phyloP scores from a whole-genome alignment of 371 early-diverging fungal genomes.

The Haplosporangium sp. region DNA sequence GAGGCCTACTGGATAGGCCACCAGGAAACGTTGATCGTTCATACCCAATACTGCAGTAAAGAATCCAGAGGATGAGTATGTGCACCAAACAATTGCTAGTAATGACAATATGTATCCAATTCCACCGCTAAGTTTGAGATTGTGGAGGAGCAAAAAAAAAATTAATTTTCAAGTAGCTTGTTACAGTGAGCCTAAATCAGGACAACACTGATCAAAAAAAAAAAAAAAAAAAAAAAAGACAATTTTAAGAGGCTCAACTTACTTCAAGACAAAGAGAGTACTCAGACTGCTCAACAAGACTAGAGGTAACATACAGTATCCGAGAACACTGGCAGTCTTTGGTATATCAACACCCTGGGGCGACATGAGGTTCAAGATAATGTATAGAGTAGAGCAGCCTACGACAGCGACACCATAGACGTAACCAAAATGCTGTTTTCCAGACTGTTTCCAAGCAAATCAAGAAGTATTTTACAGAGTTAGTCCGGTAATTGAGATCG shows the following conservation, averaged over 20 bases:
- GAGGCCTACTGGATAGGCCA: constrained; percentile 95
- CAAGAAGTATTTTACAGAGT: not conserved
- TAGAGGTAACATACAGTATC: constrained; percentile 96
- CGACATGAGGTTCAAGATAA: constrained; percentile 95
- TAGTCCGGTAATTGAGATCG: not conserved
- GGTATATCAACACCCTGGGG: constrained; percentile 88
- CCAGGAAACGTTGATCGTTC: constrained; percentile 92
- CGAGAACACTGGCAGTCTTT: constrained; percentile 94
- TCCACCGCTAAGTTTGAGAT: constrained; percentile 55
- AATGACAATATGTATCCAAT: constrained; percentile 71
- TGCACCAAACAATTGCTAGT: constrained; percentile 93
- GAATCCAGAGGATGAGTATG: constrained; percentile 94
- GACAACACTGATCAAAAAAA: too few relatives aligned
- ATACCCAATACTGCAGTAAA: constrained; percentile 94
- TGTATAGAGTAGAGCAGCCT: constrained; percentile 89
- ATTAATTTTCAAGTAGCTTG: not conserved
- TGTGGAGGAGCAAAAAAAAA: not conserved
- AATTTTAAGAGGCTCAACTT: not conserved
- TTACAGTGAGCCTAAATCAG: not conserved
- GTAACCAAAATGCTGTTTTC: constrained; percentile 96
- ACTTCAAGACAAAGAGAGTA: constrained; percentile 29
- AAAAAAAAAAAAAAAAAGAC: too few relatives aligned
- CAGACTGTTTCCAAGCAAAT: constrained; percentile 64
- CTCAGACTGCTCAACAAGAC: constrained; percentile 84
- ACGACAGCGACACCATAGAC: constrained; percentile 96